Conservation (phyloP, 176 grass and related monocot genomes). For the Bromus sterilis region DNA sequence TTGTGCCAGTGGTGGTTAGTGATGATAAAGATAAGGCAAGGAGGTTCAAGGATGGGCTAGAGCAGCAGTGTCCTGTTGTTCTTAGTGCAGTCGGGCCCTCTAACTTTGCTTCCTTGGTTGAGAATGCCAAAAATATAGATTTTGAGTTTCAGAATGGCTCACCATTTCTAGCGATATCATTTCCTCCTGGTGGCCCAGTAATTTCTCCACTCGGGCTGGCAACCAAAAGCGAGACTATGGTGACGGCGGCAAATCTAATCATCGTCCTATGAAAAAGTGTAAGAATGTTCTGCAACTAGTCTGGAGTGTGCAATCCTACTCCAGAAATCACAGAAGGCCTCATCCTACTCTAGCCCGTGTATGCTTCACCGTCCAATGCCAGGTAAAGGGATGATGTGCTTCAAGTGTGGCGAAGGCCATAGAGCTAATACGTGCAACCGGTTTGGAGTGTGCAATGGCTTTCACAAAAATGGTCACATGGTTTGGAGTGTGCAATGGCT, state of each 20-base stretch:
- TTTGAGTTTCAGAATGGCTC: background rate
- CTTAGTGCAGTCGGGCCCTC: background rate
- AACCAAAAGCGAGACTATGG: background rate
- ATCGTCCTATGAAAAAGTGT: background rate
- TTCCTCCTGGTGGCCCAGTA: background rate
- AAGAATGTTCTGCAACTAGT: background rate
- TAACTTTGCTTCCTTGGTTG: background rate
- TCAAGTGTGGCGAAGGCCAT: too few species aligned
- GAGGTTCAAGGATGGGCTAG: background rate
- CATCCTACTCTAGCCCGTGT: too few species aligned
- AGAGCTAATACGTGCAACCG: too few species aligned
- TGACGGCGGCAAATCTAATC: background rate
- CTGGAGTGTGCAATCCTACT: background rate
- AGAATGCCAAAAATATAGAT: background rate
- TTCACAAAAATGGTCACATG: background rate
- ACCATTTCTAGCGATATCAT: too few species aligned
- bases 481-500: background rate
- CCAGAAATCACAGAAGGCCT: background rate
- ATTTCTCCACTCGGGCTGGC: background rate
- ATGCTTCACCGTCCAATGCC: too few species aligned
- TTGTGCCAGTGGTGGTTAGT: background rate
- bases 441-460: background rate
- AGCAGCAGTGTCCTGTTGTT: background rate
- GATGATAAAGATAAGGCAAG: background rate
- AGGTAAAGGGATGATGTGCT: too few species aligned